Conservation (phyloP, 306 rosid genomes). For the Comarum palustre region DNA sequence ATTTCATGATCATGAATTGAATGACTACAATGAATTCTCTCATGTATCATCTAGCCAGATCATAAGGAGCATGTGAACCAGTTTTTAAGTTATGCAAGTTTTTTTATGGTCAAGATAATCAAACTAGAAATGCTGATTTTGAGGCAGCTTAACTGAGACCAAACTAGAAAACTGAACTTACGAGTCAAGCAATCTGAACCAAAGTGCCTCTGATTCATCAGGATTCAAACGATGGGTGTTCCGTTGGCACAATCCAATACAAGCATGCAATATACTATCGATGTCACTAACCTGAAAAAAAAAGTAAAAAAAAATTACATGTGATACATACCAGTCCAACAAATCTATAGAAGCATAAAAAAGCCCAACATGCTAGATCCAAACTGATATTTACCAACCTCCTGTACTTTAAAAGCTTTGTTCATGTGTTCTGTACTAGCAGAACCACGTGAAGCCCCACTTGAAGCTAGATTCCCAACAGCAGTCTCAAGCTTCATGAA, state of each 20-base stretch:
- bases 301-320: slow-evolving; percentile 9
- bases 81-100: neutral
- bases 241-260: slow-evolving; percentile 92
- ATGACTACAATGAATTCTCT: neutral
- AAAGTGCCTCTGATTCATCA: slow-evolving; percentile 87
- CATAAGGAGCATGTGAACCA: neutral
- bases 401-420: slow-evolving; percentile 44
- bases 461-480: slow-evolving; percentile 51
- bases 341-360: slow-evolving; percentile 18
- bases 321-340: slow-evolving; percentile 17
- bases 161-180: slow-evolving; percentile 39
- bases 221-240: slow-evolving; percentile 96
- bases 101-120: slow-evolving; percentile 15
- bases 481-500: slow-evolving; percentile 76
- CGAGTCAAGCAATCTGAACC: slow-evolving; percentile 97
- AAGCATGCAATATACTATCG: slow-evolving; percentile 56
- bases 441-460: slow-evolving; percentile 38
- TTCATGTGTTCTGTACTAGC: slow-evolving; percentile 38
- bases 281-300: slow-evolving; percentile 58
- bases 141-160: slow-evolving; percentile 7
- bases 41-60: neutral
- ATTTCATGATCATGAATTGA: neutral
- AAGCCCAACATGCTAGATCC: slow-evolving; percentile 19
- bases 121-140: neutral
- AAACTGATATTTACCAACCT: slow-evolving; percentile 52